Conservation (phyloP, 257 asterid genomes). For the Salvia splendens region DNA sequence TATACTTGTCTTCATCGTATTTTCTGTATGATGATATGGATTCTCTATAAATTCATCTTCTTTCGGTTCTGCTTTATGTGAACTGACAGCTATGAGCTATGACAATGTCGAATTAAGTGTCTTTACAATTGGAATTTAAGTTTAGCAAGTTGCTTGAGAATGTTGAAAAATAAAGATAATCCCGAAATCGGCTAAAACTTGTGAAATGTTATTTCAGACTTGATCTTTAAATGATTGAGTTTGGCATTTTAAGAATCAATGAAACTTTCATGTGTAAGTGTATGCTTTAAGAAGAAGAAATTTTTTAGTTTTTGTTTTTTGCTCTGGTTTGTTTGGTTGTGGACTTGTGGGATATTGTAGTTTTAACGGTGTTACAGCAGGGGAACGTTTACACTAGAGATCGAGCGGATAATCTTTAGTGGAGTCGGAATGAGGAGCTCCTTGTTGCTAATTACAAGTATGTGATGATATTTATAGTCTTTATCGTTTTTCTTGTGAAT, state of each 20-base stretch:
- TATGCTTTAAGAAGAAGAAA: not conserved
- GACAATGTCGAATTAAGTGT: no score
- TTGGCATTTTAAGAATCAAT: not conserved
- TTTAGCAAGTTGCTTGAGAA: not conserved
- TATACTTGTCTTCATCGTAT: not conserved
- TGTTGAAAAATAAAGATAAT: not conserved
- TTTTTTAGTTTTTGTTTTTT: not conserved
- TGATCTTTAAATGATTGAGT: not conserved
- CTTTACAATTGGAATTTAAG: no score
- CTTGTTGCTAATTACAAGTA: conserved; percentile 81
- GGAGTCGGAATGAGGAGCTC: conserved; percentile 92
- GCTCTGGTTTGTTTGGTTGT: not conserved
- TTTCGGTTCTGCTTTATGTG: conserved; percentile 11
- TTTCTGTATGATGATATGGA: conserved; percentile 21
- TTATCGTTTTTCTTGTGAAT: not conserved
- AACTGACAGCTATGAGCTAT: no score
- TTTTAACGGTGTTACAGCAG: conserved; percentile 93
- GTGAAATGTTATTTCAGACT: not conserved
- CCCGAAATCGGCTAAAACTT: not conserved
- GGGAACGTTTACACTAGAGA: conserved; percentile 95
- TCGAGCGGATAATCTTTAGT: conserved; percentile 85
- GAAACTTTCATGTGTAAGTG: not conserved
- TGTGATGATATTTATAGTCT: conserved; percentile 2
- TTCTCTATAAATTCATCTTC: not conserved
- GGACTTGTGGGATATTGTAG: conserved; percentile 43